Conservation (phyloP, 768 basidiomycete genomes). For the Termitomyces sp. region DNA sequence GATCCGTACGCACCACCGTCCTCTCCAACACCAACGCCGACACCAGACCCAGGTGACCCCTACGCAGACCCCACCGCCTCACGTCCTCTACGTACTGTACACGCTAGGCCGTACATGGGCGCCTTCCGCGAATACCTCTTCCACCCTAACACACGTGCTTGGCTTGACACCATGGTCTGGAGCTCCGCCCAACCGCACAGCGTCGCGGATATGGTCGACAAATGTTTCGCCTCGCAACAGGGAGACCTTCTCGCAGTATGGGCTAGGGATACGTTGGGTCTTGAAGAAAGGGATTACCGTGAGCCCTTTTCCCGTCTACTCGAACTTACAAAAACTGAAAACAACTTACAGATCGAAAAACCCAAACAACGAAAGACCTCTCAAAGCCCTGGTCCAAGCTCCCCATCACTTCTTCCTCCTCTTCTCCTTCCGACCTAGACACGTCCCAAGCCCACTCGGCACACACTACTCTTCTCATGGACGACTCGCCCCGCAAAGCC, state of each 20-base stretch:
- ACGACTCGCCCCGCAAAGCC: too few species aligned
- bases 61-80: neutral
- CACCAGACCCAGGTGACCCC: neutral
- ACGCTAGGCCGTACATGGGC: constrained; percentile 65
- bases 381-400: constrained; percentile 57
- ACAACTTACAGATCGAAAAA: constrained; percentile 33
- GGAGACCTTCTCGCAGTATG: constrained; percentile 58
- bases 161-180: constrained; percentile 89
- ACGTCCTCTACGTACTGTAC: constrained; percentile 32
- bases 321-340: neutral
- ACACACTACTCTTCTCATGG: constrained; percentile 41
- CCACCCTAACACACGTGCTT: constrained; percentile 50
- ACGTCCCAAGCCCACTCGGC: constrained; percentile 33
- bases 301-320: constrained; percentile 24
- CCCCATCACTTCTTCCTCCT: constrained; percentile 10
- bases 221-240: constrained; percentile 46
- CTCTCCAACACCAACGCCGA: too few species aligned
- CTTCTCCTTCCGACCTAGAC: neutral
- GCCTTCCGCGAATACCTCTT: constrained; percentile 65
- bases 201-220: constrained; percentile 70
- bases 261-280: constrained; percentile 76
- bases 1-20: neutral
- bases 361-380: constrained; percentile 72
- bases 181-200: constrained; percentile 82
- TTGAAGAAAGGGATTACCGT: constrained; percentile 64